These are phyloP conservation scores for Setomelanomma holmii DNA, from an alignment of 2,329 filamentous ascomycete genomes.

Conservation along the genomic window DNA sequence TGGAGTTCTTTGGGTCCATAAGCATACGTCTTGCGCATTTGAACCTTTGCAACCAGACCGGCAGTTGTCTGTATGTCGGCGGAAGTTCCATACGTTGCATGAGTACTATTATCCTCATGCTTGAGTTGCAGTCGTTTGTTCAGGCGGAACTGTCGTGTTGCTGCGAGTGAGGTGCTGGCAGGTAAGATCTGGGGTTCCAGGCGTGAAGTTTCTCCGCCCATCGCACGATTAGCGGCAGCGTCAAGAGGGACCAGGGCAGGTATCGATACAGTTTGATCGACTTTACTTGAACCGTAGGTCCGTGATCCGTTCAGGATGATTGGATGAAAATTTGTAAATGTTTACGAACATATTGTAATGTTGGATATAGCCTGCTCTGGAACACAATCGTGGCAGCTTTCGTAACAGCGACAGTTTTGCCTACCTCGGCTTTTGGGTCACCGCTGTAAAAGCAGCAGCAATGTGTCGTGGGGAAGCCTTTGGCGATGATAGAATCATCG, in stretches of 20 bases:
- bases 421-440: neutral
- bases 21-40: neutral
- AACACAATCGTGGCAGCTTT: neutral
- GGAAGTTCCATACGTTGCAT: no score
- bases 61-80: neutral
- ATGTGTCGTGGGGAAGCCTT: no score
- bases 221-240: slow-evolving; percentile 2
- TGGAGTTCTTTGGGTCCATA: neutral
- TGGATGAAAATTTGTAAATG: neutral
- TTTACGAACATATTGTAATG: neutral
- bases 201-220: neutral
- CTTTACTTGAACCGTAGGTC: neutral
- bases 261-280: neutral
- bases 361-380: neutral
- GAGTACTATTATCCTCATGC: no score
- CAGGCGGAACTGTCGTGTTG: neutral
- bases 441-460: neutral
- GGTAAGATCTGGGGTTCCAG: neutral
- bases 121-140: neutral
- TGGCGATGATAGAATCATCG: no score
- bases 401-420: neutral
- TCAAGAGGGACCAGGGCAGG: neutral
- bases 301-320: neutral
- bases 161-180: neutral
- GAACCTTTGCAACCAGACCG: neutral